Conservation (phyloP, 306 rosid genomes). For the Pyrus bretschneideri region DNA sequence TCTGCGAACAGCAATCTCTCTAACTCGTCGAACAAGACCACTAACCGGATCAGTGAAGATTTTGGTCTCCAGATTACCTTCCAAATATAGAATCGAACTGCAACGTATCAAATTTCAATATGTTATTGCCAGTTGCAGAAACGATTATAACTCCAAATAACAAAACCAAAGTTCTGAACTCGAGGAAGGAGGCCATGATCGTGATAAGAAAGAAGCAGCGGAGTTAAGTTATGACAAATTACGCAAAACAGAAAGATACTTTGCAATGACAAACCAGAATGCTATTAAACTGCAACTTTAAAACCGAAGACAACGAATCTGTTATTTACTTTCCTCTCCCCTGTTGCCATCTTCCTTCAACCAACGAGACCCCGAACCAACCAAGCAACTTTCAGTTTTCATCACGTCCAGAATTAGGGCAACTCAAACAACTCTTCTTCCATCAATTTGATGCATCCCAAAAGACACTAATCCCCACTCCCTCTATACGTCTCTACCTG, state of each 20-base stretch:
- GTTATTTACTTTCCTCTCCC: too few species aligned
- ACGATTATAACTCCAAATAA: background rate
- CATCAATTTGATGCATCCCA: background rate
- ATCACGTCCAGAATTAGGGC: background rate
- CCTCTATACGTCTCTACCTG: background rate
- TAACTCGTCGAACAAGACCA: constrained; percentile 72
- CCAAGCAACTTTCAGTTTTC: background rate
- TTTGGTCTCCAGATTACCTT: constrained; percentile 85
- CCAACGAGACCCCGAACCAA: too few species aligned
- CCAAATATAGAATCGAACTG: constrained; percentile 70
- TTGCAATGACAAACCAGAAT: background rate
- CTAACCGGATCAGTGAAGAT: constrained; percentile 52
- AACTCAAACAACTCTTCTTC: background rate
- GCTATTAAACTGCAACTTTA: background rate
- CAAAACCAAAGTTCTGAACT: background rate
- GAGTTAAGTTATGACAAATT: background rate
- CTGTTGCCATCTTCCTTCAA: too few species aligned
- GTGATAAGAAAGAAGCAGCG: background rate
- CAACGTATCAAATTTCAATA: constrained; percentile 9
- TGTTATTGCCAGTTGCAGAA: background rate
- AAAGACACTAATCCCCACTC: background rate
- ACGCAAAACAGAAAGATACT: background rate
- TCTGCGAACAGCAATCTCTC: constrained; percentile 73
- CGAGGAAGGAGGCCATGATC: background rate
- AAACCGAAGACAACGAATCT: background rate